A percentile compares a stretch with the other conserved stretches of the same genome.
Evolutionary conservation across 495 filamentous ascomycete species (phyloP).

Genomic region (Penicillium alfredii): DNA sequence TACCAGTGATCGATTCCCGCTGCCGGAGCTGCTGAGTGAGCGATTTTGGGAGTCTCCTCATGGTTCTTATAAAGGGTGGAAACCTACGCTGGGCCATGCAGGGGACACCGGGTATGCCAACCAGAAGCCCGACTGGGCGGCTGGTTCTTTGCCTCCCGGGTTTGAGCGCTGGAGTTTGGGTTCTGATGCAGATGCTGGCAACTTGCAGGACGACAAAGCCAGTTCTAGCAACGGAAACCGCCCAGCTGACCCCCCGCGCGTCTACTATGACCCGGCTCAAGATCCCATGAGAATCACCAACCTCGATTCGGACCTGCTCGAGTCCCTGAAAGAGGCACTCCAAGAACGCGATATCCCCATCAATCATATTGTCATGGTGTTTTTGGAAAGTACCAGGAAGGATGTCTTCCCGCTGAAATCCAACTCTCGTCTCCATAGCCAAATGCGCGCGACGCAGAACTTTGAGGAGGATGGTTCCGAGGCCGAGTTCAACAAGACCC

Average conservation of each 20-base stretch:
- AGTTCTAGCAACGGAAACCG: conserved; percentile 1
- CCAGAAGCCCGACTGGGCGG: conserved; percentile 11
- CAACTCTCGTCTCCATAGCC: conserved; percentile 21
- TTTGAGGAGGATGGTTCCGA: neutral
- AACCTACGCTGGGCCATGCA: conserved; percentile 3
- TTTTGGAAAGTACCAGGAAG: conserved; percentile 33
- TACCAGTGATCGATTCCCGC: conserved; percentile 7
- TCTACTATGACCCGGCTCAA: conserved; percentile 20
- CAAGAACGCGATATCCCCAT: conserved; percentile 17
- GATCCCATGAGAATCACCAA: conserved; percentile 34
- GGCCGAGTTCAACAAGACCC: conserved; percentile 8
- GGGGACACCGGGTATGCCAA: neutral
- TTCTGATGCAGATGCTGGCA: neutral
- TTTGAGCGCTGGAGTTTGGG: conserved; percentile 17
- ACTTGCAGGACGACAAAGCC: neutral
- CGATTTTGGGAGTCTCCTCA: conserved; percentile 9
- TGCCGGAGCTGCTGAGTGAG: conserved; percentile 10
- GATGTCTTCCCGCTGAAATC: conserved; percentile 33
- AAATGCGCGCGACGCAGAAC: conserved; percentile 18
- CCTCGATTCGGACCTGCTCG: conserved; percentile 21
- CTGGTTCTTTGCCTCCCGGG: conserved; percentile 12
- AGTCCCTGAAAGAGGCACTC: conserved; percentile 15
- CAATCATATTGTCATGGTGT: conserved; percentile 27
- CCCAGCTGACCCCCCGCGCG: neutral
- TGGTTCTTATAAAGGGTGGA: conserved; percentile 20